Evolutionary conservation across 2,329 filamentous ascomycete species (phyloP).

Genomic region (Colletotrichum sp.): DNA sequence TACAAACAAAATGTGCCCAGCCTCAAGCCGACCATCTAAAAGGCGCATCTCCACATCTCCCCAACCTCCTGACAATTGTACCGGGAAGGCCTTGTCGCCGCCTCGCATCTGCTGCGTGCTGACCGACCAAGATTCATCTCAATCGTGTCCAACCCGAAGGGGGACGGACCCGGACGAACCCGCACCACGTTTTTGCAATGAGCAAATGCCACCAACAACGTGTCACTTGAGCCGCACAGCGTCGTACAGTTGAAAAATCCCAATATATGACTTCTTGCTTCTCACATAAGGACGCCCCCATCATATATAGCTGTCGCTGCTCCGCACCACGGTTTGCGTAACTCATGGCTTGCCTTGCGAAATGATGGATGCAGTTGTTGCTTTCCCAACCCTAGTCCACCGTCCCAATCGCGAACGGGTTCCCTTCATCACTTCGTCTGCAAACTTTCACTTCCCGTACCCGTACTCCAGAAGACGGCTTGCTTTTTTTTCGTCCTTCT

Average conservation of each 20-base stretch:
- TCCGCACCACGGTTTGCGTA: neutral
- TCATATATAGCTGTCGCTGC: conserved; percentile 10
- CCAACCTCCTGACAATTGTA: neutral
- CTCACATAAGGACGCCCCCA: neutral
- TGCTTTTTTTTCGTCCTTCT: neutral
- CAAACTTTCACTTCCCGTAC: neutral
- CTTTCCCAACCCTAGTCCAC: neutral
- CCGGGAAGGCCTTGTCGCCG: neutral
- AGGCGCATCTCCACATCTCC: neutral
- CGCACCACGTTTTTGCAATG: neutral
- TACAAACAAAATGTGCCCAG: conserved; percentile 6
- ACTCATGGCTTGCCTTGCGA: neutral
- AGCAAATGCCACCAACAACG: neutral
- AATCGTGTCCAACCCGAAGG: neutral
- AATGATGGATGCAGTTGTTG: neutral
- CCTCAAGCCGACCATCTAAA: conserved; percentile 2
- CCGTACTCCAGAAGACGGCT: conserved; percentile 11
- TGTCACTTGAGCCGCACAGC: neutral
- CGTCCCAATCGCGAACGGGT: conserved; percentile 1
- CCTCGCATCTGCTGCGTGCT: neutral
- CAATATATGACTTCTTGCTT: neutral
- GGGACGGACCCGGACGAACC: neutral
- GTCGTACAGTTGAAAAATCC: neutral
- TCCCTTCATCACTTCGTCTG: conserved; percentile 19
- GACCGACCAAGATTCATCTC: neutral